Conservation (phyloP, 306 rosid species). For the Acacia crassicarpa region DNA sequence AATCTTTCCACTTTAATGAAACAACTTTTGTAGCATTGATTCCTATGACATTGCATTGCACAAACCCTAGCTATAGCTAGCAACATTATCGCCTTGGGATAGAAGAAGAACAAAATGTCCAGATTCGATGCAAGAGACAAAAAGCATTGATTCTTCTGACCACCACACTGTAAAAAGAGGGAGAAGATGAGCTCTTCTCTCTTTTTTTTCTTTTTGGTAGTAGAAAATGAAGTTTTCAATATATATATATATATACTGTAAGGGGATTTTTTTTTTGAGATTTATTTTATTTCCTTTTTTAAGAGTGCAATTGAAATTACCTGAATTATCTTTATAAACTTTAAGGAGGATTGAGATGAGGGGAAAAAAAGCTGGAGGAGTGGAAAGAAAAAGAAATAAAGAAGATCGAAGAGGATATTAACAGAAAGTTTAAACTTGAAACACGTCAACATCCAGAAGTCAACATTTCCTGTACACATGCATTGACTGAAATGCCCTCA, state of each 20-base stretch:
- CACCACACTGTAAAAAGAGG: not conserved
- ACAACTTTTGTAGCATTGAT: not conserved
- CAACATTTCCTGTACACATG: constrained; percentile 50
- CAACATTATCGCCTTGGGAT: constrained; percentile 10
- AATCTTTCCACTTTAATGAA: not conserved
- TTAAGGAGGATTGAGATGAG: not conserved
- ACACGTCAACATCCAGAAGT: constrained; percentile 37
- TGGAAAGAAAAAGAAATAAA: not conserved
- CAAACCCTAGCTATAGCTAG: constrained; percentile 28
- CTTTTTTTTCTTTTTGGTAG: too few relatives aligned
- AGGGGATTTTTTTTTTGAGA: not conserved
- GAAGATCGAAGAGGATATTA: constrained; percentile 41
- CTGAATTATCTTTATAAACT: not conserved
- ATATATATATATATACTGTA: too few relatives aligned
- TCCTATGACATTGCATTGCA: not conserved
- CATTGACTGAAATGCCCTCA: constrained; percentile 54
- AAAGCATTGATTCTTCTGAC: constrained; percentile 37
- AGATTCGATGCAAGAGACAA: constrained; percentile 29
- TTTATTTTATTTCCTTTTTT: not conserved
- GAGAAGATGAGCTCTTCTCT: not conserved
- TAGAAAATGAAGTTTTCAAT: too few relatives aligned
- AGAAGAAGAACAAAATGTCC: not conserved
- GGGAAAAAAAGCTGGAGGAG: too few relatives aligned
- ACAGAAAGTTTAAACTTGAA: constrained; percentile 17
- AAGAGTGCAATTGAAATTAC: not conserved